Evolutionary conservation across 1,284 basidiomycete genomes (phyloP).

Genomic region (Anthracocystis panici-leucophaei): DNA sequence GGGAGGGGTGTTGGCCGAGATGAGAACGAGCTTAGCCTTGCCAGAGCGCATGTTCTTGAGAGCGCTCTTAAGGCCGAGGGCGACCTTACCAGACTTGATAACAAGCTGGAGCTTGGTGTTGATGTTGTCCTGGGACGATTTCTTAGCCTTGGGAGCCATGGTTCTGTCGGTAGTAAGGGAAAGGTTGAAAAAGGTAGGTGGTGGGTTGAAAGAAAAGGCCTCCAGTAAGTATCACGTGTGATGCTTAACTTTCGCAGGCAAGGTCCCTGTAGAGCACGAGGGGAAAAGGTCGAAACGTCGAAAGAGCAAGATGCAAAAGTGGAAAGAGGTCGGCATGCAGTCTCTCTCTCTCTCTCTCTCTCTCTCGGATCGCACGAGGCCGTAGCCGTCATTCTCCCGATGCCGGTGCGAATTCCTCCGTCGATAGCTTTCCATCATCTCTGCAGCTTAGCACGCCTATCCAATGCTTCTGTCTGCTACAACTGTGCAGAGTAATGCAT

Average conservation of each 20-base stretch:
- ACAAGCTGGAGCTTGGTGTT: slow-evolving; percentile 94
- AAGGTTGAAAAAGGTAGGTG: slow-evolving; percentile 9
- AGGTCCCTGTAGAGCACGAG: slow-evolving; percentile 31
- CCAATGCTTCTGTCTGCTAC: too few relatives aligned
- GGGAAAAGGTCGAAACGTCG: slow-evolving; percentile 11
- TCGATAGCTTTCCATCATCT: too few relatives aligned
- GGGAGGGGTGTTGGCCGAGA: slow-evolving; percentile 98
- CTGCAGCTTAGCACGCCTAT: too few relatives aligned
- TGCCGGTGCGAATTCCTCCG: not conserved
- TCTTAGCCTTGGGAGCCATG: slow-evolving; percentile 97
- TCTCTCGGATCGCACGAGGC: not conserved
- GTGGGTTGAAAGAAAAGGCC: slow-evolving; percentile 39
- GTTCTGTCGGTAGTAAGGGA: slow-evolving; percentile 39
- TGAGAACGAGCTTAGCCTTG: slow-evolving; percentile 99
- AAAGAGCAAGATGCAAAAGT: slow-evolving; percentile 25
- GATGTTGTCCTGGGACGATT: slow-evolving; percentile 81
- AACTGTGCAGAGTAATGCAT: too few relatives aligned
- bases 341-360: slow-evolving; percentile 14
- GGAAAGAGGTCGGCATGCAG: slow-evolving; percentile 36
- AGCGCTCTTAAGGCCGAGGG: slow-evolving; percentile 73
- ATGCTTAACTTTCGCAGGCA: slow-evolving; percentile 60
- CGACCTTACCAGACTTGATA: slow-evolving; percentile 82
- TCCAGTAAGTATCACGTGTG: slow-evolving; percentile 57
- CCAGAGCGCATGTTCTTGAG: slow-evolving; percentile 98
- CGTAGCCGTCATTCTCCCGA: not conserved